Conservation (phyloP, 225 moss, liverwort and hornwort genomes). For the Antitrichia curtipendula region DNA sequence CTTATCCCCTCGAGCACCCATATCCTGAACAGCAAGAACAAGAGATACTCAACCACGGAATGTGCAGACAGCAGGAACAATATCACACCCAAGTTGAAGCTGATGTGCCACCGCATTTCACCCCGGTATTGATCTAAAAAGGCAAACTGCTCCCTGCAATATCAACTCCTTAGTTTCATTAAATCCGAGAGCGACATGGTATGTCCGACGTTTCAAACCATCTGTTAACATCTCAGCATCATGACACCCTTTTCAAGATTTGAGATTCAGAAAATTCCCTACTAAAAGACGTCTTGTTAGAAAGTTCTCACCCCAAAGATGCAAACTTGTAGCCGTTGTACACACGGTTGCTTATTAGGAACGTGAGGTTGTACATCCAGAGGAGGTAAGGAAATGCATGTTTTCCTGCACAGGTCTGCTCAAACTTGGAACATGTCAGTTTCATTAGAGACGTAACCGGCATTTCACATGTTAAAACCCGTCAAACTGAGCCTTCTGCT, state of each 20-base stretch:
- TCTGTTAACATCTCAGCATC: not conserved
- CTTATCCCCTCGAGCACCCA: not conserved
- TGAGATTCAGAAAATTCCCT: not conserved
- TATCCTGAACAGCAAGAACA: not conserved
- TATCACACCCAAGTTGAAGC: slow-evolving; percentile 76
- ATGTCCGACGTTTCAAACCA: not conserved
- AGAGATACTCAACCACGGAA: not conserved
- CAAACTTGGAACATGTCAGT: not conserved
- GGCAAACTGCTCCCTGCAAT: slow-evolving; percentile 62
- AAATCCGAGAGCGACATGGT: not conserved
- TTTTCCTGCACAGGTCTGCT: slow-evolving; percentile 48
- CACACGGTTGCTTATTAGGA: slow-evolving; percentile 56
- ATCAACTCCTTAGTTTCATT: not conserved
- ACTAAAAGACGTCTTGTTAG: not conserved
- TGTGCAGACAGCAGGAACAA: not conserved
- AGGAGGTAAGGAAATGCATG: slow-evolving; percentile 29
- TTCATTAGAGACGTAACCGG: not conserved
- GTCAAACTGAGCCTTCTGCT: not conserved
- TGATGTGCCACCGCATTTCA: slow-evolving; percentile 88
- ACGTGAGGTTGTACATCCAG: slow-evolving; percentile 53
- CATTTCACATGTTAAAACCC: not conserved
- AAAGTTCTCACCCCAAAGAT: slow-evolving; percentile 52
- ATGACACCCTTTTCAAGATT: not conserved
- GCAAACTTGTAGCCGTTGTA: slow-evolving; percentile 35
- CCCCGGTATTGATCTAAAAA: slow-evolving; percentile 72